Base-by-base conservation (phyloP, 345 rosid genomes). In the Anacardium occidentale region DNA sequence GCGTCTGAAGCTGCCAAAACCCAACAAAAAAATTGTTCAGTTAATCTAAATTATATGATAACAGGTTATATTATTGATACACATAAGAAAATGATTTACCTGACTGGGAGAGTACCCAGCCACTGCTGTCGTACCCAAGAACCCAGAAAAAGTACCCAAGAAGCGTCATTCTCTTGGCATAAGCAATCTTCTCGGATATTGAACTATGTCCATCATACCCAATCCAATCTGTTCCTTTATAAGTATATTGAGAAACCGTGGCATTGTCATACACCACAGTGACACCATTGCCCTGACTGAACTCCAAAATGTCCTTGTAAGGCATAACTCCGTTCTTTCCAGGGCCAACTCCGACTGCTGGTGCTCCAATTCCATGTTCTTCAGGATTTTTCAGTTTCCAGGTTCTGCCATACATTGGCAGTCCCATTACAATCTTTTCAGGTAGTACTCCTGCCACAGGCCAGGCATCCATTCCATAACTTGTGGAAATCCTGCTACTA, bases 91-190 rank as follows among this genome's bases (percentile, higher is more conserved):
- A 5, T 4, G 20, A n/a, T 13, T 22, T 63, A 80, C 83, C 83
- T 42, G 10, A 48, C 4, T 48, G 14, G 14, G 83, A 57, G 26
- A 80, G 71, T 18, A 10, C 34, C 83, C 77, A 77, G 4, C 21
- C 37, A 3, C 51, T 47, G 4, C 51, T 5, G 6, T 81, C 84
- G 63, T 66, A 66, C 26, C 74, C 76, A 34, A 81, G 62, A 4
- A 73, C 74, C 84, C 81, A 77, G 4, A 77, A 71, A 71, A 74
- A 81, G 64, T 81, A 81, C 7, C 84, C 84, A 25, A 68, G 51
- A 10, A 77, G 57, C 10, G 78, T 60, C 0, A 61, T 29, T 9
- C 20, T 25, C 12, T 44, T 56, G 1, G 79, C 81, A 0, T 52
- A 67, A 61, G 55, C 50, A 40, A 81, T 45, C 79, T 77, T 81